phyloP scores from a whole-genome alignment of 2,329 filamentous ascomycete species.

The Chaetomiaceae sp. region DNA sequence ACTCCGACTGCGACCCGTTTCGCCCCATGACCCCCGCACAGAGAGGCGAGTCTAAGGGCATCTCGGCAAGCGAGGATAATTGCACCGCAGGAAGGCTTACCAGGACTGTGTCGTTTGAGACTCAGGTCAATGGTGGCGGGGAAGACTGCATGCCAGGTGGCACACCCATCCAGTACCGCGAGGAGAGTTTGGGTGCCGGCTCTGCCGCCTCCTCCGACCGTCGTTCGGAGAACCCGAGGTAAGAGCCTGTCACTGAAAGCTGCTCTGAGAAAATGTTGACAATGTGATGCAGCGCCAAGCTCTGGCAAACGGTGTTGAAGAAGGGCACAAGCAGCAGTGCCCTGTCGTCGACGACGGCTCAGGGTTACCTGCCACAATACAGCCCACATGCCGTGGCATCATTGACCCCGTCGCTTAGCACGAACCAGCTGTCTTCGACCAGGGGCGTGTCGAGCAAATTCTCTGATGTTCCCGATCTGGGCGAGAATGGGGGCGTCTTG shows the following conservation, averaged over 20 bases:
- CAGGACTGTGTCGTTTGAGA: slow-evolving; percentile 23
- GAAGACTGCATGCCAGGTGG: slow-evolving; percentile 16
- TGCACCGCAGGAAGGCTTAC: slow-evolving; percentile 16
- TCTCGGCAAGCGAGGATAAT: slow-evolving; percentile 18
- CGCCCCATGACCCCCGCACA: slow-evolving; percentile 21
- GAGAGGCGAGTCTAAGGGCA: slow-evolving; percentile 10
- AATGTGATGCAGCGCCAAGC: slow-evolving; percentile 31
- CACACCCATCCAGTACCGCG: slow-evolving; percentile 11
- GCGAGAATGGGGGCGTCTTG: slow-evolving; percentile 17
- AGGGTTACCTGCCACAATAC: slow-evolving; percentile 51
- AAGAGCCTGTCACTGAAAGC: slow-evolving; percentile 7
- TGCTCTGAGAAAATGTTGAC: slow-evolving; percentile 11
- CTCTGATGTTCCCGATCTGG: slow-evolving; percentile 29
- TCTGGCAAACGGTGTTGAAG: slow-evolving; percentile 49
- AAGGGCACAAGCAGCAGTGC: slow-evolving; percentile 48
- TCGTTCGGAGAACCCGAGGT: slow-evolving; percentile 30
- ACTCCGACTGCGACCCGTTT: slow-evolving; percentile 25
- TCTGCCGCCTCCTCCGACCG: slow-evolving; percentile 21
- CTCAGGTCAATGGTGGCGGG: slow-evolving; percentile 21
- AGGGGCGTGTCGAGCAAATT: slow-evolving; percentile 22
- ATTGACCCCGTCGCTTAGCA: slow-evolving; percentile 26
- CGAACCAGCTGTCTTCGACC: slow-evolving; percentile 18
- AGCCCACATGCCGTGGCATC: slow-evolving; percentile 47
- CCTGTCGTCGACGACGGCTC: slow-evolving; percentile 49
- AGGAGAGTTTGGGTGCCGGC: slow-evolving; percentile 16